Evolutionary conservation across 1,284 basidiomycete genomes (phyloP).

Genomic region (Apiotrichum siamense): DNA sequence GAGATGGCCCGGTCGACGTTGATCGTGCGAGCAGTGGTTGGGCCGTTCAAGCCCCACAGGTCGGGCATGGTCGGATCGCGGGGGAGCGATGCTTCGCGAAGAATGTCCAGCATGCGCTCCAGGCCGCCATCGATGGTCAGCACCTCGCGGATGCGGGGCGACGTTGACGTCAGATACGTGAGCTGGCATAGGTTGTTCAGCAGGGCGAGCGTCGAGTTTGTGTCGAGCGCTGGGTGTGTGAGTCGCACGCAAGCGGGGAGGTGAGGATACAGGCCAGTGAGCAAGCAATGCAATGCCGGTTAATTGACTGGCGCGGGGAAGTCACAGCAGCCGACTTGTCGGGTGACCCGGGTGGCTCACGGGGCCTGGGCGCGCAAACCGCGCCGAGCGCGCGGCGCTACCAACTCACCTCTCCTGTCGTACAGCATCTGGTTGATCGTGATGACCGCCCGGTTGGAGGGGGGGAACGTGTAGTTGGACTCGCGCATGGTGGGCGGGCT

Average conservation of each 20-base stretch:
- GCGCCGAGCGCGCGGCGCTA: no score
- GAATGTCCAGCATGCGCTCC: constrained; percentile 86
- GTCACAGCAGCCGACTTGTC: no score
- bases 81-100: constrained; percentile 66
- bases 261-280: no score
- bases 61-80: constrained; percentile 40
- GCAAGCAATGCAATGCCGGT: no score
- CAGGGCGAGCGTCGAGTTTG: constrained; percentile 79
- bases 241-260: no score
- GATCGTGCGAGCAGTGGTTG: constrained; percentile 48
- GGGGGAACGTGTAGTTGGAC: constrained; percentile 91
- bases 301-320: no score
- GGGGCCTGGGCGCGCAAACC: no score
- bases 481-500: constrained; percentile 67
- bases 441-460: constrained; percentile 90
- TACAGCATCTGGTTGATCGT: constrained; percentile 92
- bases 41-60: constrained; percentile 46
- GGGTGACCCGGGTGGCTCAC: no score
- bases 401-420: constrained; percentile 86
- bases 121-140: constrained; percentile 96
- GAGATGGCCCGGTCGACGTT: constrained; percentile 71
- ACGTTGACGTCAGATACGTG: constrained; percentile 94
- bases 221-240: constrained; percentile 75
- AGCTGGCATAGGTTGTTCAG: constrained; percentile 97
- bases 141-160: constrained; percentile 94